These are phyloP conservation scores for Colletotrichum sp. DNA, from an alignment of 2,329 filamentous ascomycete genomes.

Conservation along the genomic window DNA sequence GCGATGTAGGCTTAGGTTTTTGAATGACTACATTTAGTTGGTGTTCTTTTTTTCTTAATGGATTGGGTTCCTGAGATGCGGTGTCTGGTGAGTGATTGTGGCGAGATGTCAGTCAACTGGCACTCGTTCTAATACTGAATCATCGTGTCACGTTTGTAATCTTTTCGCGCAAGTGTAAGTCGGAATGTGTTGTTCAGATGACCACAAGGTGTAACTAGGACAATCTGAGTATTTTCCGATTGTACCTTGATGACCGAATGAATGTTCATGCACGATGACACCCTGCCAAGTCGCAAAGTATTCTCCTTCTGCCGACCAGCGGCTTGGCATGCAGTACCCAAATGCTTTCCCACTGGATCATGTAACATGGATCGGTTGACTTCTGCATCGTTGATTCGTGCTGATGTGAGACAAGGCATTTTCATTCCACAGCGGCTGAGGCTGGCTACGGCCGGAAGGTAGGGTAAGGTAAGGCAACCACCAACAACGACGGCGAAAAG, in stretches of 20 bases:
- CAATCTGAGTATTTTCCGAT: too few relatives aligned
- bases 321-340: not conserved
- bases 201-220: too few relatives aligned
- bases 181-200: too few relatives aligned
- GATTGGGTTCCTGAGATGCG: not conserved
- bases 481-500: fast-evolving
- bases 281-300: not conserved
- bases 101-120: too few relatives aligned
- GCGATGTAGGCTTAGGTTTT: constrained; percentile 20
- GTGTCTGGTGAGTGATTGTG: not conserved
- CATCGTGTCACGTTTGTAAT: too few relatives aligned
- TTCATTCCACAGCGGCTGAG: not conserved
- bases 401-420: not conserved
- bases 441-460: not conserved
- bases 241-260: too few relatives aligned
- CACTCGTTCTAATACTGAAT: too few relatives aligned
- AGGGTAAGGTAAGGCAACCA: not conserved
- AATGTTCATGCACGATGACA: not conserved
- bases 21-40: constrained; percentile 11
- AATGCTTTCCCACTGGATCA: fast-evolving
- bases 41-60: not conserved
- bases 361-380: not conserved
- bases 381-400: not conserved
- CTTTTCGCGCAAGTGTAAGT: too few relatives aligned
- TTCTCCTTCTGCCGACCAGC: not conserved